A percentile compares a stretch with the other conserved stretches of the same genome.
Evolutionary conservation across 495 filamentous ascomycete genomes (phyloP).

Genomic region (Xylaria flabelliformis): DNA sequence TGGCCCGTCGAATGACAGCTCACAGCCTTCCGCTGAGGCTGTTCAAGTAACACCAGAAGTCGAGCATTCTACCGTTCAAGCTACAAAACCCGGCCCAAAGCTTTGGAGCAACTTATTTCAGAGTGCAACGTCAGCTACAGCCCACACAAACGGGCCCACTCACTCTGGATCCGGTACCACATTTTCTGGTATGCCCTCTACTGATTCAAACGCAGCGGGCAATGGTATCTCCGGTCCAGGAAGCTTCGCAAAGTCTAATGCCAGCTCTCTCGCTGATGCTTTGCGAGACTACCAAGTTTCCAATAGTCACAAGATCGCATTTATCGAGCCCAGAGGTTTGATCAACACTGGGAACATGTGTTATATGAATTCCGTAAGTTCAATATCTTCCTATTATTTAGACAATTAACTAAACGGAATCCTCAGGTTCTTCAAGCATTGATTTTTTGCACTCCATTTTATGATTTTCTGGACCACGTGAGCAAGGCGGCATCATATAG

Average conservation of each 20-base stretch:
- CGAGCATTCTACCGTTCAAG: conserved; percentile 45
- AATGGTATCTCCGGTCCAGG: conserved; percentile 37
- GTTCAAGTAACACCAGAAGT: conserved; percentile 38
- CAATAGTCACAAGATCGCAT: conserved; percentile 70
- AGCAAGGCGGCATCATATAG: conserved; percentile 82
- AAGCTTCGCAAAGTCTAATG: conserved; percentile 60
- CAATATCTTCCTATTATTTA: neutral
- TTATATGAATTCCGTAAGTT: conserved; percentile 98
- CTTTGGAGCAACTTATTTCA: conserved; percentile 81
- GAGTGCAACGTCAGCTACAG: conserved; percentile 51
- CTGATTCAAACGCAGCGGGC: conserved; percentile 19
- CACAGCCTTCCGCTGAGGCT: conserved; percentile 25
- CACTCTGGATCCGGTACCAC: conserved; percentile 40
- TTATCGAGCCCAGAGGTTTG: conserved; percentile 92
- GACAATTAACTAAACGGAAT: neutral
- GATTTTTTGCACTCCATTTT: conserved; percentile 91
- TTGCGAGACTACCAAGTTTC: conserved; percentile 69
- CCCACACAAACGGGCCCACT: conserved; percentile 28
- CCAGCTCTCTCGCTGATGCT: conserved; percentile 73
- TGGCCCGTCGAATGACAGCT: conserved; percentile 12
- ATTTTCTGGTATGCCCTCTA: conserved; percentile 23
- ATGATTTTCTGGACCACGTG: conserved; percentile 88
- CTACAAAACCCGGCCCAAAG: conserved; percentile 62
- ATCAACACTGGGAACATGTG: conserved; percentile 99
- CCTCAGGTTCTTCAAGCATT: conserved; percentile 83